Evolutionary conservation across 768 basidiomycete genomes (phyloP).

Genomic region (Hortiboletus campestris): DNA sequence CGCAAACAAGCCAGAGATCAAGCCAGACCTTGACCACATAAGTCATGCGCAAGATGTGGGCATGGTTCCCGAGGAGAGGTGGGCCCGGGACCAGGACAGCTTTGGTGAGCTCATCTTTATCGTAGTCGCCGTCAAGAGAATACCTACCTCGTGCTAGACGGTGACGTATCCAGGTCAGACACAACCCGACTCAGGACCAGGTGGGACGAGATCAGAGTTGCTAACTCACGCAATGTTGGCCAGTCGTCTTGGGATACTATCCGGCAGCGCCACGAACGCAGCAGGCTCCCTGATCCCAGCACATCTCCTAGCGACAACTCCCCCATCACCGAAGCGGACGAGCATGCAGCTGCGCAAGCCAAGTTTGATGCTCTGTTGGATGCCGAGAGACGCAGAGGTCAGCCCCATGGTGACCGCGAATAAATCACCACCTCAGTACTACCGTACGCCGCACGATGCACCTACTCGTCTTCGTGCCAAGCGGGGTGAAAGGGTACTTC

Average conservation of each 20-base stretch:
- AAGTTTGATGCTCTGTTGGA: slow-evolving; percentile 60
- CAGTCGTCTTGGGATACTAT: slow-evolving; percentile 67
- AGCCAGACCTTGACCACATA: background rate
- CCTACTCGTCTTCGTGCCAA: background rate
- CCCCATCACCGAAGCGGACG: slow-evolving; percentile 22
- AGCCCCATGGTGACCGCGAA: slow-evolving; percentile 21
- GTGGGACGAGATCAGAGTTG: slow-evolving; percentile 69
- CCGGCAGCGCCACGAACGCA: slow-evolving; percentile 54
- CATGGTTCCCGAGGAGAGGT: slow-evolving; percentile 15
- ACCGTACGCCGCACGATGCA: background rate
- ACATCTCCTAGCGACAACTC: slow-evolving; percentile 5
- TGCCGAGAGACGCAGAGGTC: slow-evolving; percentile 45
- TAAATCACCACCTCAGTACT: background rate
- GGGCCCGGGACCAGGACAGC: slow-evolving; percentile 11
- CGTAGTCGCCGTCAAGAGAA: background rate
- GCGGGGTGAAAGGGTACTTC: background rate
- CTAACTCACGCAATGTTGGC: slow-evolving; percentile 41
- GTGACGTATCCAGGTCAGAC: slow-evolving; percentile 2
- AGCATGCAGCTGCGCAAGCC: slow-evolving; percentile 48
- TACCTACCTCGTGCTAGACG: slow-evolving; percentile 4
- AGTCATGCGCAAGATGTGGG: slow-evolving; percentile 2
- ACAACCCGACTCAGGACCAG: slow-evolving; percentile 32
- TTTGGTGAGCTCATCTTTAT: slow-evolving; percentile 13
- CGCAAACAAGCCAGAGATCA: slow-evolving; percentile 13
- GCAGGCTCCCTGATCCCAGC: slow-evolving; percentile 14